These are phyloP conservation scores for Irpex sp. DNA, from an alignment of 1,284 basidiomycete species.

Conservation along the genomic window DNA sequence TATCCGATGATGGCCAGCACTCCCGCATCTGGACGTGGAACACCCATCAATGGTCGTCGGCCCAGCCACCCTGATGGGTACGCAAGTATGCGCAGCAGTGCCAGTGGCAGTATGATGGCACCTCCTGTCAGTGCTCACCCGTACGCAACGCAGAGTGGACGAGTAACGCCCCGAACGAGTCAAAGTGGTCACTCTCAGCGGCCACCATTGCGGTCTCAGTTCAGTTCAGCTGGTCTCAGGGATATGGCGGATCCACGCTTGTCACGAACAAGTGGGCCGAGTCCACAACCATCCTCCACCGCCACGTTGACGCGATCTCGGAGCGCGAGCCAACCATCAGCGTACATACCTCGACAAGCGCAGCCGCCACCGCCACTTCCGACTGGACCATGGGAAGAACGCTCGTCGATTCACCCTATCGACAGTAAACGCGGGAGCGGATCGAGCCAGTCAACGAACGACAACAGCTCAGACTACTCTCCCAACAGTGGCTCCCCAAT, in stretches of 20 bases:
- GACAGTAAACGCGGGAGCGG: constrained; percentile 71
- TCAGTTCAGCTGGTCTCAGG: constrained; percentile 63
- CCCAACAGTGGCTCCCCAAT: constrained; percentile 78
- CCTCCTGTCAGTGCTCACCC: constrained; percentile 15
- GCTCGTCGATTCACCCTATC: constrained; percentile 43
- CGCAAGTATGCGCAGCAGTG: constrained; percentile 21
- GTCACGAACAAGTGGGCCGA: constrained; percentile 20
- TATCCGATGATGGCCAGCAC: constrained; percentile 51
- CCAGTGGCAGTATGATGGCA: constrained; percentile 17
- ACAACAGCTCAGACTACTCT: constrained; percentile 74
- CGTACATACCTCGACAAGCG: constrained; percentile 52
- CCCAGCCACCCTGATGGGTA: constrained; percentile 46
- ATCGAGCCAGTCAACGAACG: constrained; percentile 71
- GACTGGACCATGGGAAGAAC: constrained; percentile 48
- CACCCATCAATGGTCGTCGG: constrained; percentile 59
- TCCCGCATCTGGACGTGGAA: constrained; percentile 62
- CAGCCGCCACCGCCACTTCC: constrained; percentile 56
- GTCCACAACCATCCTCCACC: constrained; percentile 18
- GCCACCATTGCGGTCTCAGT: constrained; percentile 62
- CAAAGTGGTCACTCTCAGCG: constrained; percentile 37
- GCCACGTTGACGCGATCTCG: constrained; percentile 49
- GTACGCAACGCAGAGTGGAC: constrained; percentile 20
- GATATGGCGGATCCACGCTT: constrained; percentile 42
- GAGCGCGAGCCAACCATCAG: constrained; percentile 72
- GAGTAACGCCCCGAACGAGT: constrained; percentile 47